A percentile compares a stretch with the other conserved stretches of the same genome.
These are phyloP conservation scores for Aspergillus carbonarius DNA, from an alignment of 2,329 filamentous ascomycete genomes.

Conservation along the genomic window DNA sequence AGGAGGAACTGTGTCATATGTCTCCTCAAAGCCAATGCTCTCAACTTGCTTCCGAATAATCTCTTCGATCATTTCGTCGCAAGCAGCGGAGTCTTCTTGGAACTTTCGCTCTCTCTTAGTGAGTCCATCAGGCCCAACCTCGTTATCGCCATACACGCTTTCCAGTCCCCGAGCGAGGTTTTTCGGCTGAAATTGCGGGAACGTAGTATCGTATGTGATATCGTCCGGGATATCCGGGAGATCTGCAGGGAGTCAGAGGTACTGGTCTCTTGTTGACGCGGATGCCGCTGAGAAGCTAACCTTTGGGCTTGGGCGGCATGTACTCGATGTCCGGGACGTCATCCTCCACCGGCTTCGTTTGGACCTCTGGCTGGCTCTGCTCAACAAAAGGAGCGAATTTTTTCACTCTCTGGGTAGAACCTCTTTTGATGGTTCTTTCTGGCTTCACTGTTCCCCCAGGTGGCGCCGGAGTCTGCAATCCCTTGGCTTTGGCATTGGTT, in stretches of 20 bases:
- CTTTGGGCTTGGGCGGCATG: constrained; percentile 70
- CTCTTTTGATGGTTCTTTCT: constrained; percentile 63
- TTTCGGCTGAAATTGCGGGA: constrained; percentile 53
- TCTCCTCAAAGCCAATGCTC: constrained; percentile 60
- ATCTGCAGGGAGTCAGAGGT: constrained; percentile 37
- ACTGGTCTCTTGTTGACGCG: not conserved
- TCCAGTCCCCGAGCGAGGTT: constrained; percentile 55
- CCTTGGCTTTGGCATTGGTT: constrained; percentile 82
- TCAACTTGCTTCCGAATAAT: constrained; percentile 67
- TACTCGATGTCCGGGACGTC: constrained; percentile 81
- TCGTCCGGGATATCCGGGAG: constrained; percentile 48
- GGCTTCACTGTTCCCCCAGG: constrained; percentile 59
- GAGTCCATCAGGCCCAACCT: constrained; percentile 57
- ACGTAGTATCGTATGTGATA: constrained; percentile 49
- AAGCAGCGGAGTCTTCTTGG: constrained; percentile 63
- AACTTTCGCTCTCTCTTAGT: constrained; percentile 67
- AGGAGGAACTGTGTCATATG: constrained; percentile 51
- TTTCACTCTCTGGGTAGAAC: constrained; percentile 61
- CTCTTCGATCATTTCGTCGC: constrained; percentile 64
- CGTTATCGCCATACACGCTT: constrained; percentile 49
- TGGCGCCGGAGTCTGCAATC: constrained; percentile 64
- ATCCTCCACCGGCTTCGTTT: constrained; percentile 50
- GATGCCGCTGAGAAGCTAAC: constrained; percentile 29
- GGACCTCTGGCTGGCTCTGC: constrained; percentile 47
- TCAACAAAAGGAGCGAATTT: constrained; percentile 53